Conservation (phyloP, 768 basidiomycete species). For the Psilocybe cyanescens region DNA sequence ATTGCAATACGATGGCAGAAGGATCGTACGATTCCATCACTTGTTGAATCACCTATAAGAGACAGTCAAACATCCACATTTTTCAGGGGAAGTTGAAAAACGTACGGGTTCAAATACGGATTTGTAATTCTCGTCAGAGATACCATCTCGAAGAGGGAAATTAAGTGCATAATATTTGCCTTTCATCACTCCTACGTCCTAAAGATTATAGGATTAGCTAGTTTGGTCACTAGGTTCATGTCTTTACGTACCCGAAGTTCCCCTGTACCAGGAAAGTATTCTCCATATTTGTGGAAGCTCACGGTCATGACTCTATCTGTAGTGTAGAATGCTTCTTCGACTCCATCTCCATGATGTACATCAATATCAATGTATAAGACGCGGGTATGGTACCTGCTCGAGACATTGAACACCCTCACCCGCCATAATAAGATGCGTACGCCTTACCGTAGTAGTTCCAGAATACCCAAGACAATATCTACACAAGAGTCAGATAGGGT, state of each 20-base stretch:
- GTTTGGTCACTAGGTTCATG: neutral
- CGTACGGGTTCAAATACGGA: conserved; percentile 93
- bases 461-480: conserved; percentile 98
- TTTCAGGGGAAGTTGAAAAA: conserved; percentile 8
- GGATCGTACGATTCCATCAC: conserved; percentile 97
- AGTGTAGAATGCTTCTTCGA: conserved; percentile 99
- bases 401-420: neutral
- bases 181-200: conserved; percentile 94
- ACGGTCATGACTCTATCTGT: conserved; percentile 99
- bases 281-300: conserved; percentile 98
- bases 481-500: conserved; percentile 6
- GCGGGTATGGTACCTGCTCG: conserved; percentile 80
- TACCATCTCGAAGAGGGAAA: conserved; percentile 93
- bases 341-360: conserved; percentile 98
- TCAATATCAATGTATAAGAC: conserved; percentile 99
- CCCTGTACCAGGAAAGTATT: conserved; percentile 99
- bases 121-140: conserved; percentile 94
- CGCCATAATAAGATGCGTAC: neutral
- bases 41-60: conserved; percentile 78
- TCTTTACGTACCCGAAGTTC: conserved; percentile 70
- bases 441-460: conserved; percentile 83
- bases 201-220: conserved; percentile 13
- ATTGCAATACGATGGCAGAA: conserved; percentile 94
- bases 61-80: neutral
- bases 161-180: conserved; percentile 95